Base-by-base conservation (phyloP, 352 stramenopile genomes). In the Globisporangium parvum region DNA sequence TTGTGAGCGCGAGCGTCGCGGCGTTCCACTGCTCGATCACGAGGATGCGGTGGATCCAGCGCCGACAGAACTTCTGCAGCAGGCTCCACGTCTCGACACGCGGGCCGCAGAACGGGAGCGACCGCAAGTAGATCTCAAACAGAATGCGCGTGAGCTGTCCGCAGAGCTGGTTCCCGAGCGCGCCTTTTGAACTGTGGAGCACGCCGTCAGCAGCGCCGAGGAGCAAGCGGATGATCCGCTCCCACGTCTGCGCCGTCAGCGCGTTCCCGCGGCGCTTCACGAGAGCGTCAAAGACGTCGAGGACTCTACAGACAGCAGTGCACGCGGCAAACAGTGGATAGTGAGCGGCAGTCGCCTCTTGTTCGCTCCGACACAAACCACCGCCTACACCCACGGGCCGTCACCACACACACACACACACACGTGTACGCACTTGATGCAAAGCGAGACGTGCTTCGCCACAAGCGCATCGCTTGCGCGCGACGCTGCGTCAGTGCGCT, bases 21-120 rank as follows among this genome's bases (percentile, higher is more conserved):
- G 71, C 68, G 49, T 95, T 93, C 85, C 85, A 95, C 59, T 95
- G 85, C 63, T 95, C 85, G 15, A 95, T 87, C 20, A 95, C 85
- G n/a, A 89, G 48, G 9, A 75, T 69, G n/a, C 85, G 80, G 49
- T 95, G 85, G 49, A 91, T 91, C 85, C 85, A 93, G 9, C 85
- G 79, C 0, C 85, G 77, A 47, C 83, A 95, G 54, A 95, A 95
- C 51, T 92, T 95, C 50, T 92, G 82, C 53, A 95, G 51, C 39
- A 95, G 51, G 44, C 75, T 79, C 82, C 82, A 95, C 6, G 85
- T 64, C 26, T 95, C 85, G 35, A 81, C 75, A 28, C 78, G 69
- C 6, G 84, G 80, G 8, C 85, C 85, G 35, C 81, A 93, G 23
- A 80, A 63, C 15, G 68, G 63, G 26, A 95, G 62, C 28, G 85